phyloP scores from a whole-genome alignment of 2,329 filamentous ascomycete species.

The Boeremia lycopersici region DNA sequence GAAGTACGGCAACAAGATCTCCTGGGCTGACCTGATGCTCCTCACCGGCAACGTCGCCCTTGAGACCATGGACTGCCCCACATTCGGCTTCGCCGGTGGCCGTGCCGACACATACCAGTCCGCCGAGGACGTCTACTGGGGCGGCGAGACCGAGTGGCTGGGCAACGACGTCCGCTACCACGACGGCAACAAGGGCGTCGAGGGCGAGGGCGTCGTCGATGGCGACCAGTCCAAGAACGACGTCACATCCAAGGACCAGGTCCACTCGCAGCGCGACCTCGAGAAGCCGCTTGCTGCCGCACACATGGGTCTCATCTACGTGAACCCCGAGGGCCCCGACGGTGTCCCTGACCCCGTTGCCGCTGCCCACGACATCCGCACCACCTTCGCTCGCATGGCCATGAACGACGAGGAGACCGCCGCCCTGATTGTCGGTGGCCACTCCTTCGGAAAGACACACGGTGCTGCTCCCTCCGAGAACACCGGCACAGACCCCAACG shows the following conservation, averaged over 20 bases:
- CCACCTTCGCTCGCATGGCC: conserved; percentile 78
- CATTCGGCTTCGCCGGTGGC: conserved; percentile 75
- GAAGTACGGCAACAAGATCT: conserved; percentile 83
- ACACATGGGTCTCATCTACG: conserved; percentile 81
- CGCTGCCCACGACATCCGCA: conserved; percentile 73
- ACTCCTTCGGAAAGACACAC: conserved; percentile 82
- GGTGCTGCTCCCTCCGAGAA: conserved; percentile 70
- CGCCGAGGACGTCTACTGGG: conserved; percentile 79
- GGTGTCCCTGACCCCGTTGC: conserved; percentile 72
- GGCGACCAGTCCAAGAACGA: conserved; percentile 41
- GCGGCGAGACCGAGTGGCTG: conserved; percentile 74
- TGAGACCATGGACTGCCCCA: conserved; percentile 76
- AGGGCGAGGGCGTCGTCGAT: conserved; percentile 47
- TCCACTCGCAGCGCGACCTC: conserved; percentile 64
- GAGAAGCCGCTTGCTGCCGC: conserved; percentile 71
- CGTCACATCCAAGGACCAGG: conserved; percentile 30
- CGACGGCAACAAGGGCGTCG: conserved; percentile 56
- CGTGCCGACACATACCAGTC: conserved; percentile 76
- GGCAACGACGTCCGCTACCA: conserved; percentile 74
- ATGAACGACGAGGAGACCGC: conserved; percentile 86
- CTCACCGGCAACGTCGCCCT: conserved; percentile 78
- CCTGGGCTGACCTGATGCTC: conserved; percentile 75
- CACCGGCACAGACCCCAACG: conserved; percentile 71
- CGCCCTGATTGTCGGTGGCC: conserved; percentile 77
- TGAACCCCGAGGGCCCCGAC: conserved; percentile 78